phyloP scores from a whole-genome alignment of 2,329 filamentous ascomycete genomes.

The Stemphylium lycopersici region DNA sequence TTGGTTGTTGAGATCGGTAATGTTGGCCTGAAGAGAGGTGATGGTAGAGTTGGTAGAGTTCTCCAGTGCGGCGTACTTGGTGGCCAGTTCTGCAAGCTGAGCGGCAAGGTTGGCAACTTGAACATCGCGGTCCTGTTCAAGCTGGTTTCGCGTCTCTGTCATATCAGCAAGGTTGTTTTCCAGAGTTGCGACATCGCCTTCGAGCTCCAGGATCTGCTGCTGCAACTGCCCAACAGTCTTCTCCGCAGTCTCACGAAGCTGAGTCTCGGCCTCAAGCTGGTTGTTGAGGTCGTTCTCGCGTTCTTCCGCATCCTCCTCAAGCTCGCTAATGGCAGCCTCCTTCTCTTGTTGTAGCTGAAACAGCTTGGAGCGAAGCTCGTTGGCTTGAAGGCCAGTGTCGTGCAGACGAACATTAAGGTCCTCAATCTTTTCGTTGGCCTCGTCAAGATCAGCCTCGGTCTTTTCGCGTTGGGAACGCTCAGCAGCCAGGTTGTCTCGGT shows the following conservation, averaged over 20 bases:
- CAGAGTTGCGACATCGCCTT: conserved; percentile 38
- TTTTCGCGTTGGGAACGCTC: conserved; percentile 53
- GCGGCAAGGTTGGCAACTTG: conserved; percentile 44
- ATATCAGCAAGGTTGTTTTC: conserved; percentile 31
- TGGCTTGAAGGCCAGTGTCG: conserved; percentile 53
- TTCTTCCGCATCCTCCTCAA: conserved; percentile 47
- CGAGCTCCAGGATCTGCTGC: conserved; percentile 43
- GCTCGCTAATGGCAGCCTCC: conserved; percentile 45
- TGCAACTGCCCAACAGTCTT: conserved; percentile 42
- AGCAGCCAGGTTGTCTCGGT: conserved; percentile 47
- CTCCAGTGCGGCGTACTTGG: conserved; percentile 42
- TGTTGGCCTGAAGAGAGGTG: conserved; percentile 44
- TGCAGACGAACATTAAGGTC: conserved; percentile 50
- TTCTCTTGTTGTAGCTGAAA: conserved; percentile 54
- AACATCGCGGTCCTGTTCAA: conserved; percentile 39
- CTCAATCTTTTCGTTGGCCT: conserved; percentile 50
- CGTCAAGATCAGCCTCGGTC: conserved; percentile 52
- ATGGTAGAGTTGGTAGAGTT: conserved; percentile 41
- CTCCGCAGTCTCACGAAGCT: conserved; percentile 48
- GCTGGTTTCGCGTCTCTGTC: conserved; percentile 40
- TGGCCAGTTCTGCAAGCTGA: conserved; percentile 41
- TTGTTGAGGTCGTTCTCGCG: conserved; percentile 49
- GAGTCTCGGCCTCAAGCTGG: conserved; percentile 49
- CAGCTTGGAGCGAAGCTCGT: conserved; percentile 56
- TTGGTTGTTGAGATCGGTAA: conserved; percentile 50